phyloP scores from a whole-genome alignment of 2,329 filamentous ascomycete species.

The Aspergillus udagawae region DNA sequence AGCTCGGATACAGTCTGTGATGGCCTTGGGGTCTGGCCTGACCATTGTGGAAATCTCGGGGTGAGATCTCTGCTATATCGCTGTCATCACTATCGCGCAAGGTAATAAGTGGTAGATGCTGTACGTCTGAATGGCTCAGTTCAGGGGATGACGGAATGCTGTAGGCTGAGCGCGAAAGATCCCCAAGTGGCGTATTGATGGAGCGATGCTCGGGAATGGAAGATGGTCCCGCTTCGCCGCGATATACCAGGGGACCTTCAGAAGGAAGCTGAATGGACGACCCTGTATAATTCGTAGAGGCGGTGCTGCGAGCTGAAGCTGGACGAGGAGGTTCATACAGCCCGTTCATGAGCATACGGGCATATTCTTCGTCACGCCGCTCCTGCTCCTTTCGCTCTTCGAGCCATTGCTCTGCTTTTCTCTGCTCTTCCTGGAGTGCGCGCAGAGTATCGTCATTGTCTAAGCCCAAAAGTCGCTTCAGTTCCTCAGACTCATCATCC shows the following conservation, averaged over 20 bases:
- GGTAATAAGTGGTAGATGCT: constrained; percentile 1
- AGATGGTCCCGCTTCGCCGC: not conserved
- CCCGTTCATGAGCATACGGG: constrained; percentile 33
- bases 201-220: not conserved
- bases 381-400: constrained; percentile 30
- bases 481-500: constrained; percentile 9
- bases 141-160: not conserved
- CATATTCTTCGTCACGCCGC: constrained; percentile 36
- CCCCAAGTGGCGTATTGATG: not conserved
- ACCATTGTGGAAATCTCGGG: constrained; percentile 15
- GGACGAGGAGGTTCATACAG: constrained; percentile 15
- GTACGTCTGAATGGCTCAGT: not conserved
- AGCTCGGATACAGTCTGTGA: not conserved
- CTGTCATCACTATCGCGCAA: constrained; percentile 25
- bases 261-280: constrained; percentile 3
- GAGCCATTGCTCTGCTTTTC: constrained; percentile 28
- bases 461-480: constrained; percentile 24
- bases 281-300: constrained; percentile 4
- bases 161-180: not conserved
- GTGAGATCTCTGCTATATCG: constrained; percentile 31
- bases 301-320: constrained; percentile 4
- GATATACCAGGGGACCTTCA: not conserved
- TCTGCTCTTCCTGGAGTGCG: constrained; percentile 27
- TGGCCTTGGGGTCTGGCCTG: not conserved
- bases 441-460: constrained; percentile 20